phyloP scores from a whole-genome alignment of 2,329 filamentous ascomycete species.

The Cercospora sesami region DNA sequence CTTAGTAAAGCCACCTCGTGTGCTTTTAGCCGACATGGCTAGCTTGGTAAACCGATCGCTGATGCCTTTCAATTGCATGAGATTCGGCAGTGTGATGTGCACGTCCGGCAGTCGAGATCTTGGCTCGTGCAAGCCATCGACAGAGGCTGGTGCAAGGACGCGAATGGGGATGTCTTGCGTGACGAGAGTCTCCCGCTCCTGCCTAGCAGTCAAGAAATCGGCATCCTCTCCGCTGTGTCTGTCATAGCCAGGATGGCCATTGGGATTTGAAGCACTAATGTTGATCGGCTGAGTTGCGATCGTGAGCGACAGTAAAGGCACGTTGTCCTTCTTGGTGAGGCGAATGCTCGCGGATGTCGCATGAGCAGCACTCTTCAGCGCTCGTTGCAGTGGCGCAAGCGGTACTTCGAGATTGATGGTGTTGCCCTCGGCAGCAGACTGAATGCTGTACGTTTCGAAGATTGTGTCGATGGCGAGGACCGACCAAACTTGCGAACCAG shows the following conservation, averaged over 20 bases:
- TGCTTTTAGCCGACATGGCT: conserved; percentile 51
- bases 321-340: conserved; percentile 86
- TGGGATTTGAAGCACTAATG: conserved; percentile 45
- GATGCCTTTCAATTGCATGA: conserved; percentile 87
- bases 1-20: conserved; percentile 39
- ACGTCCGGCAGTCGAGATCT: conserved; percentile 88
- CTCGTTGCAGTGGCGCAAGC: conserved; percentile 80
- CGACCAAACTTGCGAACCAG: conserved; percentile 89
- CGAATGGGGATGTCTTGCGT: conserved; percentile 96
- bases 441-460: conserved; percentile 80
- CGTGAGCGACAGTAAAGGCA: conserved; percentile 85
- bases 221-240: conserved; percentile 33
- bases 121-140: conserved; percentile 94
- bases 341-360: conserved; percentile 80
- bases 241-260: conserved; percentile 28
- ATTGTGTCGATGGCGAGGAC: conserved; percentile 64
- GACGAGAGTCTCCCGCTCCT: conserved; percentile 85
- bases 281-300: conserved; percentile 73
- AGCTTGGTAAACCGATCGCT: conserved; percentile 94
- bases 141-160: conserved; percentile 76
- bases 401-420: conserved; percentile 96
- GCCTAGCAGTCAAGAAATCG: conserved; percentile 50
- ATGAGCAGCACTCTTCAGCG: conserved; percentile 83
- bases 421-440: conserved; percentile 78
- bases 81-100: conserved; percentile 82